phyloP scores from a whole-genome alignment of 768 basidiomycete species.

The Russula vinacea region DNA sequence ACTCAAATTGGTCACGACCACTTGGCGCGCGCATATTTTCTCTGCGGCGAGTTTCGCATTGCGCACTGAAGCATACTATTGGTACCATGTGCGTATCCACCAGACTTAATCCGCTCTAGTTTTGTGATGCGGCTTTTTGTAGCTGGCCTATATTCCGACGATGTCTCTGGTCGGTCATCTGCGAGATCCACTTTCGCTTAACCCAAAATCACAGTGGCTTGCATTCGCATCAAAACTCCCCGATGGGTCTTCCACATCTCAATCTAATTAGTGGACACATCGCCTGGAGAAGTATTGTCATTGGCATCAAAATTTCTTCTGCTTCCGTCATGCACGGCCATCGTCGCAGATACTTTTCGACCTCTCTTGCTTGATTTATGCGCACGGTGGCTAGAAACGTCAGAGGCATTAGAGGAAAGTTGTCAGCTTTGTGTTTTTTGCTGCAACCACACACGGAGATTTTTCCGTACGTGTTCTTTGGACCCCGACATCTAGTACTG shows the following conservation, averaged over 20 bases:
- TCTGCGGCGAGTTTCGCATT: neutral
- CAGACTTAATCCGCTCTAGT: neutral
- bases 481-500: constrained; percentile 24
- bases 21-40: neutral
- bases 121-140: neutral
- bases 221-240: constrained; percentile 15
- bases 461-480: constrained; percentile 53
- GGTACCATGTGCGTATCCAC: neutral
- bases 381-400: constrained; percentile 72
- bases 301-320: constrained; percentile 60
- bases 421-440: constrained; percentile 59
- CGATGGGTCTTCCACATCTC: neutral
- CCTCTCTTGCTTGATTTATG: constrained; percentile 79
- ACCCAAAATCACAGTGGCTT: constrained; percentile 18
- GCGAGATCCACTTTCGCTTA: constrained; percentile 21
- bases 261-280: constrained; percentile 1
- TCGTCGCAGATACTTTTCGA: constrained; percentile 63
- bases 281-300: constrained; percentile 23
- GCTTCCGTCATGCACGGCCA: constrained; percentile 57
- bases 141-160: neutral
- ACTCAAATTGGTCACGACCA: no score
- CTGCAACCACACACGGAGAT: constrained; percentile 69
- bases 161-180: constrained; percentile 15
- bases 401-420: constrained; percentile 49
- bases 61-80: neutral